Conservation (phyloP, 805 yeast species). For the Candida ascalaphidarum region DNA sequence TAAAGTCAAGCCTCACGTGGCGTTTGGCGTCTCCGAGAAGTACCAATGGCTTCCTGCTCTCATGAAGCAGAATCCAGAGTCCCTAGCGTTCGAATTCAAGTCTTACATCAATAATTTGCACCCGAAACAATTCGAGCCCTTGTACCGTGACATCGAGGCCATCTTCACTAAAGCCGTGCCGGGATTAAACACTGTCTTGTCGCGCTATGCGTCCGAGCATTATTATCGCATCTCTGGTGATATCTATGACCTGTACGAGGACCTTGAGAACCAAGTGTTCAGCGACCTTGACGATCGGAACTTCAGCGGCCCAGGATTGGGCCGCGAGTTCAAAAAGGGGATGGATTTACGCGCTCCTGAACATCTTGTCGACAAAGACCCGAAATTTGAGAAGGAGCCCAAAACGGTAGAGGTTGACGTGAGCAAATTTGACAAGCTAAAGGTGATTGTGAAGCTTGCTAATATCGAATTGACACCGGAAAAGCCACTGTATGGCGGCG, state of each 20-base stretch:
- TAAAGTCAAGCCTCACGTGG: slow-evolving; percentile 6
- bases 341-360: no score
- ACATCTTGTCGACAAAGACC: slow-evolving; percentile 2
- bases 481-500: slow-evolving; percentile 28
- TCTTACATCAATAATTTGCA: slow-evolving; percentile 36
- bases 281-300: no score
- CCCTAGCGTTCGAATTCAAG: slow-evolving; percentile 11
- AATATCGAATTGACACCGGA: slow-evolving; percentile 34
- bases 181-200: slow-evolving; percentile 19
- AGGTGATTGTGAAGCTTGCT: slow-evolving; percentile 32
- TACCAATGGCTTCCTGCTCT: slow-evolving; percentile 33
- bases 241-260: slow-evolving; percentile 4
- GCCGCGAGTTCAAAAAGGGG: no score
- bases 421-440: slow-evolving; percentile 11
- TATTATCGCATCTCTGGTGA: slow-evolving; percentile 6
- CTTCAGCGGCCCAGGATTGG: no score
- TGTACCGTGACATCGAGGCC: slow-evolving; percentile 21
- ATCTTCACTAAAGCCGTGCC: slow-evolving; percentile 22
- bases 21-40: slow-evolving; percentile 11
- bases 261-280: slow-evolving; percentile 4
- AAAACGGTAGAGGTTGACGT: no score
- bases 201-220: slow-evolving; percentile 12
- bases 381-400: slow-evolving; percentile 7
- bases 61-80: slow-evolving; percentile 2
- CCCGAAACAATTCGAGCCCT: slow-evolving; percentile 13